Conservation (phyloP, 1,284 basidiomycete genomes). For the Ceratobasidium papillatum region DNA sequence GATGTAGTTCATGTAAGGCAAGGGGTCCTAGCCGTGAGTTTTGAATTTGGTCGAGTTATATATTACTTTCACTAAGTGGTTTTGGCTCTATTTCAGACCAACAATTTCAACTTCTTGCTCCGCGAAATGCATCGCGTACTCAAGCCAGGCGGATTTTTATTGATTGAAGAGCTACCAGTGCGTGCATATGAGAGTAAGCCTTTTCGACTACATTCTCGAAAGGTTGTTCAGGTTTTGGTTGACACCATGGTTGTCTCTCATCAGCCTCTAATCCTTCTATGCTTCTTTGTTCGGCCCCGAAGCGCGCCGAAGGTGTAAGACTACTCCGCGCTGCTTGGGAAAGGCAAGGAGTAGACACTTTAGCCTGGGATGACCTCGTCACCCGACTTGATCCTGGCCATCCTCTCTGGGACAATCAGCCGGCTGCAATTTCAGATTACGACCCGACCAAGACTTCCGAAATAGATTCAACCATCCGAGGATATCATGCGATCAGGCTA, state of each 20-base stretch:
- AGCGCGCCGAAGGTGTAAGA: not conserved
- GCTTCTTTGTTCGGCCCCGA: not conserved
- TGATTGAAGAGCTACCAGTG: slow-evolving; percentile 16
- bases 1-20: slow-evolving; percentile 27
- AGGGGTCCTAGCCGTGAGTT: not conserved
- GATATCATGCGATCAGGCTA: slow-evolving; percentile 5
- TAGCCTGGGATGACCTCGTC: slow-evolving; percentile 8
- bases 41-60: too few relatives aligned
- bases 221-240: too few relatives aligned
- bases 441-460: not conserved
- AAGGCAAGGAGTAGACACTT: slow-evolving; percentile 4
- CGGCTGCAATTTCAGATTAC: not conserved
- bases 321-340: not conserved
- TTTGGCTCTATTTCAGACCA: not conserved
- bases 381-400: slow-evolving; percentile 4
- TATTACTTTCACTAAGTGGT: not conserved
- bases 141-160: not conserved
- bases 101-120: slow-evolving; percentile 14
- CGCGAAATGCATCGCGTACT: slow-evolving; percentile 23
- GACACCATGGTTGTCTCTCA: not conserved
- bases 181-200: slow-evolving; percentile 5
- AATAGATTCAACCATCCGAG: not conserved
- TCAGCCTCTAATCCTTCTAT: slow-evolving; percentile 10
- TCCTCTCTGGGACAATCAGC: slow-evolving; percentile 7
- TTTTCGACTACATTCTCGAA: too few relatives aligned